Evolutionary conservation across 1,139 yeast genomes (phyloP), one percentile per base, ranked within the genome.

Genomic region (Hansenula lynferdii): DNA sequence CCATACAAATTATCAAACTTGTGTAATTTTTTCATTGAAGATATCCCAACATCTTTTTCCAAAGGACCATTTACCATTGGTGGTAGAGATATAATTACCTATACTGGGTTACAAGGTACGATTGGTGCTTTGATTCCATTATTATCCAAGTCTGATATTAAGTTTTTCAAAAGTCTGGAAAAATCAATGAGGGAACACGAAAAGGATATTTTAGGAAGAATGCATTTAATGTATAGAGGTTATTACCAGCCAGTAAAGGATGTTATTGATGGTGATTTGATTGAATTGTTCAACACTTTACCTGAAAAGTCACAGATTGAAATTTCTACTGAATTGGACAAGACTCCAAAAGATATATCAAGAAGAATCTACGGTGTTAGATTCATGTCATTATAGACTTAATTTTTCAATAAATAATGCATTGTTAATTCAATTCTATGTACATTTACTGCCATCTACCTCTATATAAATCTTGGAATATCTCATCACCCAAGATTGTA

Each of bases 181-280:
- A 55, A 60, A 6, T 58, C 63, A 16, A 59, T 85, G 53, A 58
- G 80, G 4, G 52, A 62, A 41, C 56, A 63, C 54, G 44, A 48
- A 49, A 52, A 45, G 21, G 54, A 51, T 31, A 20, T 47, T 16
- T 47, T 52, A 25, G 95, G 85, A 0, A 69, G 92, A 41, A 85
- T 84, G 48, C 85, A 81, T 42, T 46, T 75, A 47, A 73, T 74
- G 44, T 89, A 72, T 55, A 65, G 97, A 38, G 73, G 97, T 37
- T 84, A 82, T 54, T 87, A 86, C 54, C 79, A 77, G 17, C 96
- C 97, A 0, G 76, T 73, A 7, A 81, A 80, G 48, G 73, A 78
- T 39, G 80, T 85, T 3, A 70, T 92, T 33, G 97, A 92, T 60
- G 98, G 98, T 10, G 97, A 92, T 57, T 65, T 86, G 22, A 67